phyloP scores from a whole-genome alignment of 192 early-diverging fungal genomes.

The Coemansia sp. region DNA sequence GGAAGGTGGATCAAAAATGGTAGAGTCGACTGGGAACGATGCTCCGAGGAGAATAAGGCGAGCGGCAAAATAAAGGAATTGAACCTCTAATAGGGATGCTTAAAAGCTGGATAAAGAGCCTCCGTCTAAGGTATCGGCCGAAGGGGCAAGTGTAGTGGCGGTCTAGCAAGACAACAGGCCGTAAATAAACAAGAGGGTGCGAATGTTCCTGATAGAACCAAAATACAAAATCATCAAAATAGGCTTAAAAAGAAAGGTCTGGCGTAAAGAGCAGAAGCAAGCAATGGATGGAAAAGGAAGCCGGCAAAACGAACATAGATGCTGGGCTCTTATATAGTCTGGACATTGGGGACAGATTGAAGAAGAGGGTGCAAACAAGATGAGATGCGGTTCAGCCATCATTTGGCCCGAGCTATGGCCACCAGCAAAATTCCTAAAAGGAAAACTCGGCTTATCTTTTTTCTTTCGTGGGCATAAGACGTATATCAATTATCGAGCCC shows the following conservation, averaged over 20 bases:
- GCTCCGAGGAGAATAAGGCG: not conserved
- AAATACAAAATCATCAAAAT: slow-evolving; percentile 1
- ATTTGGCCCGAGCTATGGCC: not conserved
- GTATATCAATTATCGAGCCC: not conserved
- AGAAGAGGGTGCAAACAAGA: not conserved
- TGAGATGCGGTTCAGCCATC: not conserved
- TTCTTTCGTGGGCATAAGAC: not conserved
- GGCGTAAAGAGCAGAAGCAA: not conserved
- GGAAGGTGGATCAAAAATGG: not conserved
- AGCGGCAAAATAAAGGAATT: not conserved
- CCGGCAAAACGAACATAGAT: not conserved
- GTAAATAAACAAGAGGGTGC: not conserved
- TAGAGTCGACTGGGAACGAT: not conserved
- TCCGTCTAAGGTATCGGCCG: not conserved
- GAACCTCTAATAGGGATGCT: not conserved
- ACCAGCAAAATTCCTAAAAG: not conserved
- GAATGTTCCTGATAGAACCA: slow-evolving; percentile 2
- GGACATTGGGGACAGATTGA: not conserved
- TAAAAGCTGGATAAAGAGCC: not conserved
- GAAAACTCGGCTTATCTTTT: not conserved
- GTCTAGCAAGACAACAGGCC: not conserved
- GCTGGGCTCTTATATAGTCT: not conserved
- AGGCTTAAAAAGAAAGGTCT: not conserved
- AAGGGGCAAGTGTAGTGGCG: not conserved
- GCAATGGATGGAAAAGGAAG: not conserved